Evolutionary conservation across 2,329 filamentous ascomycete species (phyloP).

Genomic region (Hypoxylon sp.): DNA sequence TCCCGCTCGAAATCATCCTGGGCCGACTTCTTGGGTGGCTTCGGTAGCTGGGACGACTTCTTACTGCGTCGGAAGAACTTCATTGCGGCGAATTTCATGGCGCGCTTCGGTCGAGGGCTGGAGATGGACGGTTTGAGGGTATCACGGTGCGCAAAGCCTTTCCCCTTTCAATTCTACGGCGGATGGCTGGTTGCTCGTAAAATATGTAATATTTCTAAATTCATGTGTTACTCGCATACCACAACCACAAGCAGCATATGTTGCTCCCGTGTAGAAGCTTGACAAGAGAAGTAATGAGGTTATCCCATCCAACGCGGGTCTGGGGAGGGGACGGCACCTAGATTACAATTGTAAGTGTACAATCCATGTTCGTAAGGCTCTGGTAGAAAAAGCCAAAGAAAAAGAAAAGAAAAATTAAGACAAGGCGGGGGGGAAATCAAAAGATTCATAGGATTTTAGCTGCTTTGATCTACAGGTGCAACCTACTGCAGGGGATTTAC

Average conservation of each 20-base stretch:
- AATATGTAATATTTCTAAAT: background rate
- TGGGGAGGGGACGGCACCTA: background rate
- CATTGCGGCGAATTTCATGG: constrained; percentile 52
- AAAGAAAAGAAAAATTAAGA: constrained; percentile 3
- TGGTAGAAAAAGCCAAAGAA: background rate
- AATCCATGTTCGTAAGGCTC: constrained; percentile 5
- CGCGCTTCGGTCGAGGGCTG: constrained; percentile 13
- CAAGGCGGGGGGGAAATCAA: constrained; percentile 8
- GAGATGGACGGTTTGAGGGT: background rate
- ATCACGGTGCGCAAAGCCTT: constrained; percentile 11
- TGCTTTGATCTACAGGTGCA: background rate
- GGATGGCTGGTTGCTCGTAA: background rate
- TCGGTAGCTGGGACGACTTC: constrained; percentile 48
- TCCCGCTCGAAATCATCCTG: constrained; percentile 51
- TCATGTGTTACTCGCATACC: constrained; percentile 5
- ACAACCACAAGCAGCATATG: constrained; percentile 5
- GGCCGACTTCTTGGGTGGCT: constrained; percentile 43
- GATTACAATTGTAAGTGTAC: constrained; percentile 1
- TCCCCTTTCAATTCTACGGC: background rate
- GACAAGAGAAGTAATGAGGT: background rate
- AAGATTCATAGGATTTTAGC: background rate
- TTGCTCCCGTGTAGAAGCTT: constrained; percentile 5
- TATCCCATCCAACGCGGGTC: background rate
- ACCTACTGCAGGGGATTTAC: background rate
- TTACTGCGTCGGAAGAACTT: constrained; percentile 56